phyloP scores from a whole-genome alignment of 2,329 filamentous ascomycete species.

The Pestalotiopsis sp. region DNA sequence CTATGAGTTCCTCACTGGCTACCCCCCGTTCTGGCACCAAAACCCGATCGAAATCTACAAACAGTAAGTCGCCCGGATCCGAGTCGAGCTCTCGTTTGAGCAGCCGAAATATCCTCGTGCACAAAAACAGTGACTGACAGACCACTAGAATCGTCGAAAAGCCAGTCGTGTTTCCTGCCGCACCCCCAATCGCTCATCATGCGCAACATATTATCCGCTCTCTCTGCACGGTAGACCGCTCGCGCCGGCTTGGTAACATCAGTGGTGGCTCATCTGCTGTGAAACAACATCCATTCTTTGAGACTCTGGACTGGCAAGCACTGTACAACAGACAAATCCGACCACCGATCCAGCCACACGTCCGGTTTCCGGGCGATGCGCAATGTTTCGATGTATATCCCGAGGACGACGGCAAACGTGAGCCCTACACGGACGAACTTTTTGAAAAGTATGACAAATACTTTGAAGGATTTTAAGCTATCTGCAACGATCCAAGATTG shows the following conservation, averaged over 20 bases:
- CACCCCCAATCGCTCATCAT: slow-evolving; percentile 64
- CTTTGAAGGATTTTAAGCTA: slow-evolving; percentile 68
- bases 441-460: slow-evolving; percentile 67
- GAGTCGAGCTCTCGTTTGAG: background rate
- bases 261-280: slow-evolving; percentile 72
- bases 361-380: slow-evolving; percentile 73
- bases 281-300: slow-evolving; percentile 77
- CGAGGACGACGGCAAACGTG: slow-evolving; percentile 68
- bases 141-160: slow-evolving; percentile 72
- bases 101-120: too few relatives aligned
- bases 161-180: slow-evolving; percentile 71
- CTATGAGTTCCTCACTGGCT: slow-evolving; percentile 83
- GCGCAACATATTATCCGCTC: slow-evolving; percentile 76
- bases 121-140: slow-evolving; percentile 17
- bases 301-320: slow-evolving; percentile 72
- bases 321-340: slow-evolving; percentile 63
- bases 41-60: slow-evolving; percentile 89
- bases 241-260: slow-evolving; percentile 76
- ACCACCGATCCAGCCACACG: slow-evolving; percentile 75
- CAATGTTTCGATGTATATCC: slow-evolving; percentile 83
- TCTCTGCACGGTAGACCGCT: slow-evolving; percentile 79
- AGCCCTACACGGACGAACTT: slow-evolving; percentile 71
- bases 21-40: slow-evolving; percentile 85
- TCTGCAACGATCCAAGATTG: background rate
- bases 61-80: slow-evolving; percentile 48